Base-by-base conservation (phyloP, 108 stramenopile genomes). In the Pseudonitzschia pungens region DNA sequence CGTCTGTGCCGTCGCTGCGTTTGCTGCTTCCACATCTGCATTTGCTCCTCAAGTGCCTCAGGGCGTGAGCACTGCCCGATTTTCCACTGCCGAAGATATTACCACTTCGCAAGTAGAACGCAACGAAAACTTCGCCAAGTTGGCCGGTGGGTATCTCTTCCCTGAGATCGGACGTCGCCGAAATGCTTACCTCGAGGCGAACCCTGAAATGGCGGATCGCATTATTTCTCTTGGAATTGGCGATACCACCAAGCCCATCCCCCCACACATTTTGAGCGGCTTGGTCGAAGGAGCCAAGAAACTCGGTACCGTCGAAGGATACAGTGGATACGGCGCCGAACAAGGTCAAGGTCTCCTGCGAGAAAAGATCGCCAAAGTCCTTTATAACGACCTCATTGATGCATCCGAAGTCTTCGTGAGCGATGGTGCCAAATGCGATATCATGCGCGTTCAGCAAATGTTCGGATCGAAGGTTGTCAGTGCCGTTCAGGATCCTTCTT, bases 341-440 rank as follows among this genome's bases (percentile, higher is more conserved):
- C 95, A 97, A 85, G 97, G 97, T 40, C 83, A 88, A 83, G 89
- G 54, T 29, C 65, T 45, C 41, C 78, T 98, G 59, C 89, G 98
- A 33, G 87, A 93, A 74, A 97, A 96, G 82, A 97, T 97, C 76
- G 92, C 96, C 6, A 66, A 72, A 22, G 91, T 85, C 55, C 83
- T 97, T 42, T 98, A 98, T 85, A 83, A 93, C 54, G 92, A 88
- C 16, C 79, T 95, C 45, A 95, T 98, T 71, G 81, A 86, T 65
- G 83, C 96, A 7, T 92, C 91, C 59, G 98, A 98, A 75, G 98
- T 98, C 51, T 98, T 97, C 82, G 98, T 98, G 29, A 92, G 91
- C 57, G 98, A 98, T 79, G 98, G 98, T 55, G 98, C 98, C 76
- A 98, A 98, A 83, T 97, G 96, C 79, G 98, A 98, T 77, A 97